Percentiles rank a stretch among this genome's conserved stretches.
phyloP scores from a whole-genome alignment of 2,329 filamentous ascomycete genomes.

The Didymella segeticola region DNA sequence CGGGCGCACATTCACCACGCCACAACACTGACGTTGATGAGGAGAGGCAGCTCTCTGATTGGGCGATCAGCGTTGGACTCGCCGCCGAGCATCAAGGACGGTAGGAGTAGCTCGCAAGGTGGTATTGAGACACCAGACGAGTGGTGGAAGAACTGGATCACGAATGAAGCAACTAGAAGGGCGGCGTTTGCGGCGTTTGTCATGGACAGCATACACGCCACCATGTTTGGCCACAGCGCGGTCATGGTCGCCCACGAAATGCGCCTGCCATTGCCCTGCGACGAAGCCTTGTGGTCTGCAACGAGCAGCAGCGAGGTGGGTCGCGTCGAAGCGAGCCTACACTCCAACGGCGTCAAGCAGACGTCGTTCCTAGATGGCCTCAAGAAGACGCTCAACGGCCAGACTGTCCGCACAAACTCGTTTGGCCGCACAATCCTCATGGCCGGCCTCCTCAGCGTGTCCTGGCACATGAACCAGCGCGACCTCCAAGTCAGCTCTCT shows the following conservation, averaged over 20 bases:
- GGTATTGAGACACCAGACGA: constrained; percentile 79
- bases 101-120: constrained; percentile 52
- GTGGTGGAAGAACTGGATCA: constrained; percentile 97
- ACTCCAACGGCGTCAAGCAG: constrained; percentile 81
- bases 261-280: constrained; percentile 87
- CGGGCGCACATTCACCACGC: constrained; percentile 96
- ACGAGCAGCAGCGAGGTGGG: constrained; percentile 86
- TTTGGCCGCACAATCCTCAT: constrained; percentile 94
- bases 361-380: constrained; percentile 89
- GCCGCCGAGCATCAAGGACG: constrained; percentile 75
- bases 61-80: constrained; percentile 85
- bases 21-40: constrained; percentile 93
- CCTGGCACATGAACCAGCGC: constrained; percentile 97
- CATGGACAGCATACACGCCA: constrained; percentile 93
- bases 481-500: constrained; percentile 91
- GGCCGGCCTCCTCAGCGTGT: constrained; percentile 90
- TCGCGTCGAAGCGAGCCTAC: constrained; percentile 79
- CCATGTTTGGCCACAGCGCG: constrained; percentile 96
- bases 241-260: constrained; percentile 98
- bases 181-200: constrained; percentile 94
- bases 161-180: constrained; percentile 85
- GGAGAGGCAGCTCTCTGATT: constrained; percentile 87
- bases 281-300: constrained; percentile 91
- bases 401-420: constrained; percentile 86
- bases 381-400: constrained; percentile 85